Evolutionary conservation across 768 basidiomycete genomes (phyloP).

Genomic region (Tubosaeta brunneosetosa): DNA sequence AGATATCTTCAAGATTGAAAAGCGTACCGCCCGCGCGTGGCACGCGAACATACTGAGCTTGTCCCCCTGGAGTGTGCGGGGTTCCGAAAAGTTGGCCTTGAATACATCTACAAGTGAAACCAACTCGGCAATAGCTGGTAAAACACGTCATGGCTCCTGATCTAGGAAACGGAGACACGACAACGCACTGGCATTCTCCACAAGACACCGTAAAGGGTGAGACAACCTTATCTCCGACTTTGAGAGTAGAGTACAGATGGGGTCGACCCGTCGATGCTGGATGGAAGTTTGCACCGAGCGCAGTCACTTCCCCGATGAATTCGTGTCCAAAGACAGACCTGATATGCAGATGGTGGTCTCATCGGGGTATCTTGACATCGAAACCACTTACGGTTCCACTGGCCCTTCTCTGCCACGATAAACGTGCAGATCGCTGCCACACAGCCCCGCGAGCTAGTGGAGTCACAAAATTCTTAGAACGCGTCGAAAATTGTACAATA

Average conservation of each 20-base stretch:
- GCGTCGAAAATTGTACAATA: not conserved
- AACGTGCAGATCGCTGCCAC: slow-evolving; percentile 71
- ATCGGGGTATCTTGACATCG: not conserved
- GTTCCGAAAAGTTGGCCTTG: slow-evolving; percentile 62
- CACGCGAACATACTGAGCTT: slow-evolving; percentile 76
- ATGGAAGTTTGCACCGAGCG: slow-evolving; percentile 58
- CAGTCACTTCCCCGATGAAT: slow-evolving; percentile 67
- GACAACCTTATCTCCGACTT: slow-evolving; percentile 71
- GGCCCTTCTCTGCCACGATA: slow-evolving; percentile 62
- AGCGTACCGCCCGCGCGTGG: slow-evolving; percentile 79
- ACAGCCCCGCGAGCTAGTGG: slow-evolving; percentile 57
- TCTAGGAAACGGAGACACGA: not conserved
- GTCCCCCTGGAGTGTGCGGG: slow-evolving; percentile 62
- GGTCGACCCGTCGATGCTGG: slow-evolving; percentile 46
- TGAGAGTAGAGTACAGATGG: slow-evolving; percentile 55
- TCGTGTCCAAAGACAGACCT: slow-evolving; percentile 74
- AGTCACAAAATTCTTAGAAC: not conserved
- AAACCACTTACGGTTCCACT: slow-evolving; percentile 44
- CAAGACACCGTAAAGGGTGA: slow-evolving; percentile 80
- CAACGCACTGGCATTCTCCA: slow-evolving; percentile 75
- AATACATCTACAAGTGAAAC: slow-evolving; percentile 68
- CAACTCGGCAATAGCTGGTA: slow-evolving; percentile 62
- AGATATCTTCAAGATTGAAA: slow-evolving; percentile 53
- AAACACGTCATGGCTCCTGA: not conserved
- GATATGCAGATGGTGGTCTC: not conserved